These are phyloP conservation scores for Sugiyamaella japonica DNA, from an alignment of 1,139 yeast species.

Conservation along the genomic window DNA sequence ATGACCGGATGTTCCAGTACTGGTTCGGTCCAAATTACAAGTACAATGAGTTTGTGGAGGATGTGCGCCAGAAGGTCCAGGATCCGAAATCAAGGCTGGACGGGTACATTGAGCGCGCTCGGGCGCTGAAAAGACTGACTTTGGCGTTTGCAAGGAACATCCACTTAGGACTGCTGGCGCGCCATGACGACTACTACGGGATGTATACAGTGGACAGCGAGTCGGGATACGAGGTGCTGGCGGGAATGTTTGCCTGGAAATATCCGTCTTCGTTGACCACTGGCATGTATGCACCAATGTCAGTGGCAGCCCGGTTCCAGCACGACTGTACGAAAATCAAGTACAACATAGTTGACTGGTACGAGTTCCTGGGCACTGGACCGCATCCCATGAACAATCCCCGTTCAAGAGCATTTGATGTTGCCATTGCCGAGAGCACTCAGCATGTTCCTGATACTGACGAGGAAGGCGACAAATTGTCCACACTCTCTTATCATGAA, in stretches of 20 bases:
- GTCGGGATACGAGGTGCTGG: slow-evolving; percentile 16
- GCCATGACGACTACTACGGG: slow-evolving; percentile 13
- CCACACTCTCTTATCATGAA: slow-evolving; percentile 21
- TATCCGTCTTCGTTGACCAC: slow-evolving; percentile 9
- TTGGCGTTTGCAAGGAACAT: slow-evolving; percentile 20
- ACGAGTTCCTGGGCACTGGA: slow-evolving; percentile 16
- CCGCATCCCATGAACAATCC: slow-evolving; percentile 21
- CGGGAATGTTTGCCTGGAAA: slow-evolving; percentile 20
- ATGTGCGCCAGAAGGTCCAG: slow-evolving; percentile 12
- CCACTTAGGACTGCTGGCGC: slow-evolving; percentile 9
- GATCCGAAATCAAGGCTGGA: slow-evolving; percentile 21
- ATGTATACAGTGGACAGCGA: slow-evolving; percentile 10
- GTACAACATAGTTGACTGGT: slow-evolving; percentile 13
- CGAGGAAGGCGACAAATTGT: slow-evolving; percentile 18
- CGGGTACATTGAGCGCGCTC: slow-evolving; percentile 19
- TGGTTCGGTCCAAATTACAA: slow-evolving; percentile 24
- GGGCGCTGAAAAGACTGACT: slow-evolving; percentile 15
- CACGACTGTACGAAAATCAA: slow-evolving; percentile 15
- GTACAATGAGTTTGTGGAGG: slow-evolving; percentile 17
- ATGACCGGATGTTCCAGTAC: slow-evolving; percentile 19
- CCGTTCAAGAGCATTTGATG: slow-evolving; percentile 4
- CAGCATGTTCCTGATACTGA: slow-evolving; percentile 15
- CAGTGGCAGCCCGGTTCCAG: slow-evolving; percentile 4
- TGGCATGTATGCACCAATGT: neutral
- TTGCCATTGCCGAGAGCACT: slow-evolving; percentile 10